Conservation (phyloP, 2,329 filamentous ascomycete species). For the Colletotrichum sp. region DNA sequence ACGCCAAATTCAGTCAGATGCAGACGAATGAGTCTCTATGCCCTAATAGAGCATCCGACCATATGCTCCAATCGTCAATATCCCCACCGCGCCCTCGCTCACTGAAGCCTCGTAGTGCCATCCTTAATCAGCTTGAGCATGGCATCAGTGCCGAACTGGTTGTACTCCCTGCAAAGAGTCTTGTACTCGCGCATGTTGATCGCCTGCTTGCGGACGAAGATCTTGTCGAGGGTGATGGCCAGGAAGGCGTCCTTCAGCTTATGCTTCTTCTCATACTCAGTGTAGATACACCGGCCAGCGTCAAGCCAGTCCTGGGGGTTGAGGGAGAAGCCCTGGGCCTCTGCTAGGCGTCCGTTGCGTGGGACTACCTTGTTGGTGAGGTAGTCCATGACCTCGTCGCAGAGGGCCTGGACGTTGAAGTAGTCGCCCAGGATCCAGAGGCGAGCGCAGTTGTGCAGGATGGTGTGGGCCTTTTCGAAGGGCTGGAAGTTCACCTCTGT, state of each 20-base stretch:
- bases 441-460: neutral
- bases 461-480: neutral
- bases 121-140: neutral
- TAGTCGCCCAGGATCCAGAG: neutral
- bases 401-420: neutral
- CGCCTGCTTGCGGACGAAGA: neutral
- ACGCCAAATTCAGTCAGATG: neutral
- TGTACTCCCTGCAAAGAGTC: neutral
- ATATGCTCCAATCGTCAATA: neutral
- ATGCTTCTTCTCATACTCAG: neutral
- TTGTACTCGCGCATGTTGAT: neutral
- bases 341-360: neutral
- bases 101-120: neutral
- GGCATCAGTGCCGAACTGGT: neutral
- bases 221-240: neutral
- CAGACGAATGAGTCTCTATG: neutral
- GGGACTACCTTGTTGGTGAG: neutral
- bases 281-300: neutral
- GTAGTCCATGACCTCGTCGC: neutral
- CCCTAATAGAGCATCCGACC: accelerated
- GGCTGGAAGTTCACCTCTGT: neutral
- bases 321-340: neutral
- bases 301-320: neutral
- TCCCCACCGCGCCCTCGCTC: neutral
- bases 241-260: neutral